Evolutionary conservation across 225 moss, liverwort and hornwort genomes (phyloP), one percentile per base, ranked within the genome.

Genomic region (Physcomitrium patens): DNA sequence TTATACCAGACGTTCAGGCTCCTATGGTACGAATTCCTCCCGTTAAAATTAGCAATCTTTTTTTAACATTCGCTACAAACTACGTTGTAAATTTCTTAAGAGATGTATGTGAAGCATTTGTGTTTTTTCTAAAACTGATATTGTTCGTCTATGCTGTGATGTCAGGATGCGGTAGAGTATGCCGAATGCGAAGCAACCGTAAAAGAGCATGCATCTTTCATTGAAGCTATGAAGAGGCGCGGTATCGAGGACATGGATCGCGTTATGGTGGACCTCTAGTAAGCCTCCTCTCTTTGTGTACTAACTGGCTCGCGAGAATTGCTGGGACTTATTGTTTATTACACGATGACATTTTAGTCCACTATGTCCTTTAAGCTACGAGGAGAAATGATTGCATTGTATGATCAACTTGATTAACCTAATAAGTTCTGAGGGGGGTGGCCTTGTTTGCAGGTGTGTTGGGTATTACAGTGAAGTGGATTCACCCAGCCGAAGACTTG

Each of bases 1-100:
- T 90, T 19, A 75, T 94, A 50, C 87, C 88, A 52, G 90, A 90
- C 80, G 94, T 94, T 67, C 94, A 94, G 65, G 90, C 94, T 70
- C 93, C 94, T 8, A 90, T 94, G 94, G 92, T 92, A 80, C 41
- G 22, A 22, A 8, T 72, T 41, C 71, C 58, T 41, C 48, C 31
- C 66, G 31, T 44, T 60, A 2, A 18, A 0, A 26, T 14, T 72
- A 16, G 41, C 51, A 9, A 28, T 18, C n/a, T 60, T 65, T 9
- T 55, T 26, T 74, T 26, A 24, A 46, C 55, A 46, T 55, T 26
- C 3, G 15, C 56, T 56, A 24, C 19, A 62, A 62, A 50, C 12
- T 58, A 22, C 49, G 10, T 3, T 37, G 46, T n/a, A 18, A 52
- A 19, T 63, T 60, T 60, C 47, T 44, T 17, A 13, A 10, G 55